Evolutionary conservation across 2,329 filamentous ascomycete genomes (phyloP), one percentile per base, ranked within the genome.

Genomic region (Pyrenochaeta sp.): DNA sequence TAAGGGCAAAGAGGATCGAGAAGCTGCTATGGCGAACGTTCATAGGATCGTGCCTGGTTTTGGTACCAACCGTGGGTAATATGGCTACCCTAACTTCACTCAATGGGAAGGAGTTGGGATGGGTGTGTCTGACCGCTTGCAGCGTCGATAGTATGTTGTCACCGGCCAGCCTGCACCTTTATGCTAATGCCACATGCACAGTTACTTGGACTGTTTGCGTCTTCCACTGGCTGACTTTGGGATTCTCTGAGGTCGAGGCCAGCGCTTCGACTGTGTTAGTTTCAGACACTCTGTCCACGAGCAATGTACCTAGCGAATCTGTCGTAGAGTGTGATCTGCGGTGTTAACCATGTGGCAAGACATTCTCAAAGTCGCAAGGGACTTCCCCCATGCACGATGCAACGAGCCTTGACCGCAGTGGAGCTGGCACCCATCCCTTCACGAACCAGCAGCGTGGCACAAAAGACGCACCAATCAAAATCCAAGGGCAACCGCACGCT

Each of bases 21-120:
- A 59, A 40, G 7, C 53, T 77, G 12, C 58, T 77, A 3, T 67
- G 65, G 64, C 76, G 69, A 47, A 72, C 71, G 0, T 58, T 77
- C 0, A 45, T 67, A 5, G 79, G 78, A 12, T 73, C 72, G 0
- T n/a, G 77, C 1, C 52, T 79, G 9, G 75, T 81, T 13, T 63
- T 80, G 49, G 22, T 79, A 0, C 76, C 78, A 5, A 81, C 78
- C 2, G 66, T 77, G 2, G 71, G 66, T 13, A 82, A 81, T 50
- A 49, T 81, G 0, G 65, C 61, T 0, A 54, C 77, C 10, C 52
- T 80, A 13, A 75, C 65, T 24, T 54, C 58, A 22, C 61, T 74
- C 15, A 44, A 66, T 5, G 77, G 76, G 1, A 62, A 69, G 9
- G 78, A 81, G 55, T 63, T 75, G 19, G 77, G 73, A 0, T 81